Percentiles rank a stretch among this genome's conserved stretches.
Evolutionary conservation across 129 eudicot genomes (phyloP).

Genomic region (Solidago caesia): DNA sequence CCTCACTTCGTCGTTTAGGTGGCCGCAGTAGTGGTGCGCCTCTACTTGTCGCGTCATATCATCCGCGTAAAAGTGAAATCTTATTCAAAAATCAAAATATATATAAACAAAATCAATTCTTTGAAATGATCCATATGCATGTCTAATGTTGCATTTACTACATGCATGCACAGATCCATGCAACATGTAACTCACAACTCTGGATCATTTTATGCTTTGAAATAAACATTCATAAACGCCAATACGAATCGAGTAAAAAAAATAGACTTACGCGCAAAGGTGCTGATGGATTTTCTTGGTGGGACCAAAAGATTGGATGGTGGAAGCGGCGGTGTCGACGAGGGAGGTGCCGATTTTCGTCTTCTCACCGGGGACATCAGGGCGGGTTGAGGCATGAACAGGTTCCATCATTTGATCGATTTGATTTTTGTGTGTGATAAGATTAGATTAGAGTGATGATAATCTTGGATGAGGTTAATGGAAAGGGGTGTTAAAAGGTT

Average conservation of each 20-base stretch:
- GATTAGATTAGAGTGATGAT: neutral
- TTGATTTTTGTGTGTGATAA: neutral
- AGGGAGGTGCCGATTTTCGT: constrained; percentile 58
- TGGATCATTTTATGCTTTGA: too few species aligned
- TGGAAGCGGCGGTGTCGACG: constrained; percentile 72
- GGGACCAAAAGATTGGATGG: constrained; percentile 83
- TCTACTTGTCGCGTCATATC: constrained; percentile 98
- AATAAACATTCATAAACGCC: too few species aligned
- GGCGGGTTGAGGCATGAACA: constrained; percentile 36
- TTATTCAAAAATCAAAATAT: neutral
- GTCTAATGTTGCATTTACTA: too few species aligned
- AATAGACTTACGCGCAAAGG: constrained; percentile 78
- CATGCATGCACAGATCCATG: too few species aligned
- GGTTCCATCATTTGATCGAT: constrained; percentile 41
- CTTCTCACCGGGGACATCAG: constrained; percentile 77
- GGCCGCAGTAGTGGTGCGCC: constrained; percentile 93
- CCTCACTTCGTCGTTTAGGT: constrained; percentile 75
- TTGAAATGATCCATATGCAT: too few species aligned
- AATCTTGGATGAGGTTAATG: constrained; percentile 18
- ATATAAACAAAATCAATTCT: neutral
- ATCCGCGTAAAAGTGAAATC: constrained; percentile 86
- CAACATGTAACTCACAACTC: too few species aligned
- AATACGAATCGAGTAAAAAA: neutral
- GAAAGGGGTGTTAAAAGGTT: neutral
- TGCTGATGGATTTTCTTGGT: constrained; percentile 87